Base-by-base conservation (phyloP, 345 rosid genomes). In the Balakata baccata region DNA sequence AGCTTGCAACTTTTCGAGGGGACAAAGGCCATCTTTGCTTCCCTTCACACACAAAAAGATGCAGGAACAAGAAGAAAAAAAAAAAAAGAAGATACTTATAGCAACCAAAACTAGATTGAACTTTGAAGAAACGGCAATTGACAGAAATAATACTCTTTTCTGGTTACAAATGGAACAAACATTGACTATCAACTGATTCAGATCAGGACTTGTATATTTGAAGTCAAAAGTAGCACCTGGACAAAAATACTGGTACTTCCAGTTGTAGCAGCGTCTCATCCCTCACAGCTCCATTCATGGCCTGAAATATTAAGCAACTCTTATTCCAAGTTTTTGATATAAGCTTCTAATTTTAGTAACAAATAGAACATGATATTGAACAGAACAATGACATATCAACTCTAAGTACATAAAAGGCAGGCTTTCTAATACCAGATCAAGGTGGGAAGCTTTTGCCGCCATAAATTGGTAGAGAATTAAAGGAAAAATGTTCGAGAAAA, bases 21-120 rank as follows among this genome's bases (percentile, higher is more conserved):
- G 95, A 63, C 98, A 90, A 51, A 90, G 64, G 49, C 79, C 83
- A 79, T 94, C 98, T 79, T 87, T 94, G 85, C 84, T 85, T 68
- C 91, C 93, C 96, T 90, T 75, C 52, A 74, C 22, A 54, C 13
- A 23, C 2, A 54, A 51, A 53, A 57, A n/a, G n/a, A 25, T 23
- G 9, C 6, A 51, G 67, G 52, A 11, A n/a, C n/a, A n/a, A n/a
- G n/a, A n/a, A n/a, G n/a, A n/a, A n/a, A n/a, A n/a, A n/a, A n/a
- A n/a, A n/a, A 43, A 64, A 39, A 29, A 29, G n/a, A 39, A 71
- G 25, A 53, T 56, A 29, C 39, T 9, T 53, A 11, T 20, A 62
- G 9, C 46, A 41, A 51, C 50, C 2, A 17, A 63, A 69, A 37
- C 68, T 0, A 72, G 13, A 67, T 17, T 13, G 13, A 13, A 47